phyloP scores from a whole-genome alignment of 192 early-diverging fungal genomes.

The Cladochytrium replicatum region DNA sequence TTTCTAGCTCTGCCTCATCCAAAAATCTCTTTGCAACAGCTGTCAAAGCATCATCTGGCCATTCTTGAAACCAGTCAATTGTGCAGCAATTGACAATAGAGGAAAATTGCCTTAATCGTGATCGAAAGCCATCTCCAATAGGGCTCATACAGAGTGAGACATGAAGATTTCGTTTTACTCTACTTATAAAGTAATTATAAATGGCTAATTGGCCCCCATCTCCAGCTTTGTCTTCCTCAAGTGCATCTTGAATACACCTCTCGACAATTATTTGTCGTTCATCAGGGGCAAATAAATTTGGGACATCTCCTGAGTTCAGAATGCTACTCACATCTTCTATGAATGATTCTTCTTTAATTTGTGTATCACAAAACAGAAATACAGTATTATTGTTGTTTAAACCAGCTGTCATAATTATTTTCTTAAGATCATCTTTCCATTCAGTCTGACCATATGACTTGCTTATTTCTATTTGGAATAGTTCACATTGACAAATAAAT shows the following conservation, averaged over 20 bases:
- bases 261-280: conserved; percentile 49
- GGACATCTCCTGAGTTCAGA: conserved; percentile 50
- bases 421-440: conserved; percentile 54
- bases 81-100: conserved; percentile 56
- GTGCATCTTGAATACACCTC: conserved; percentile 32
- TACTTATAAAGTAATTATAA: conserved; percentile 55
- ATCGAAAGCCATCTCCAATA: conserved; percentile 52
- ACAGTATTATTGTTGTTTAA: conserved; percentile 46
- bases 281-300: conserved; percentile 48
- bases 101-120: conserved; percentile 47
- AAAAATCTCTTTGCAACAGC: conserved; percentile 52
- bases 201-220: conserved; percentile 41
- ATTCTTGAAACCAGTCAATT: conserved; percentile 58
- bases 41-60: conserved; percentile 55
- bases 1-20: conserved; percentile 34
- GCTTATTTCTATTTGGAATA: conserved; percentile 54
- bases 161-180: conserved; percentile 46
- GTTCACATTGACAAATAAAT: conserved; percentile 46
- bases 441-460: conserved; percentile 45
- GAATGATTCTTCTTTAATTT: conserved; percentile 56
- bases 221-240: conserved; percentile 40
- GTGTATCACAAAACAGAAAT: conserved; percentile 52
- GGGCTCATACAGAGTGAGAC: conserved; percentile 56
- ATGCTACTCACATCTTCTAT: conserved; percentile 51
- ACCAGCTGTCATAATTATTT: conserved; percentile 40